phyloP scores from a whole-genome alignment of 202 grass and related monocot species.

The Bolboschoenoplectus hybrid region DNA sequence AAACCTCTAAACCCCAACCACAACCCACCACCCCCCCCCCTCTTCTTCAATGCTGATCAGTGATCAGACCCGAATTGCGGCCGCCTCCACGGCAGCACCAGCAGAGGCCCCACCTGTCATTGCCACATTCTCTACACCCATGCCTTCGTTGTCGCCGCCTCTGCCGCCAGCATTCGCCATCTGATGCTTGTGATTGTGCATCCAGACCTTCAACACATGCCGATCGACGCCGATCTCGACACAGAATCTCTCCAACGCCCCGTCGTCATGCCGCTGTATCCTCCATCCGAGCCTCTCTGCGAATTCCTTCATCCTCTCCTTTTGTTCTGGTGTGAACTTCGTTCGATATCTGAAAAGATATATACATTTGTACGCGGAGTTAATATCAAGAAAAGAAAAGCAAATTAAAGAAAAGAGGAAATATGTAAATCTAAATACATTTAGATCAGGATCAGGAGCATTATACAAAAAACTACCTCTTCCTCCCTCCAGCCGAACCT shows the following conservation, averaged over 20 bases:
- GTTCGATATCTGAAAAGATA: constrained; percentile 47
- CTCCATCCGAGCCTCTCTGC: constrained; percentile 85
- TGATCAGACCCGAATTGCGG: constrained; percentile 32
- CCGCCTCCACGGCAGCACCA: neutral
- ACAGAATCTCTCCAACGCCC: constrained; percentile 71
- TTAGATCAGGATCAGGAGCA: neutral
- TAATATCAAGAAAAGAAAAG: neutral
- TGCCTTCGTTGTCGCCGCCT: neutral
- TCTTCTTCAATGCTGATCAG: neutral
- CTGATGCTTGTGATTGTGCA: constrained; percentile 99
- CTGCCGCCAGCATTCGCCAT: constrained; percentile 29
- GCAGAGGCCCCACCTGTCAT: constrained; percentile 4
- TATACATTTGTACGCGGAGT: neutral
- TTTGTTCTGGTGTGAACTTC: constrained; percentile 77
- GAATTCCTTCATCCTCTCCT: constrained; percentile 71
- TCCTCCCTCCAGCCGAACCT: constrained; percentile 8
- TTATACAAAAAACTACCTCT: constrained; percentile 40
- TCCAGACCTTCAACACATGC: constrained; percentile 94
- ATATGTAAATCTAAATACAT: neutral
- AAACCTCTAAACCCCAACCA: neutral
- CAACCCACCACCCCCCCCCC: neutral
- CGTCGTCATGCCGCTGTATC: constrained; percentile 76
- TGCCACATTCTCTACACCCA: neutral
- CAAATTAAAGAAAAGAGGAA: neutral
- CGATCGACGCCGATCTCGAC: constrained; percentile 72